phyloP scores from a whole-genome alignment of 129 eudicot species.

The Lactuca sativa region DNA sequence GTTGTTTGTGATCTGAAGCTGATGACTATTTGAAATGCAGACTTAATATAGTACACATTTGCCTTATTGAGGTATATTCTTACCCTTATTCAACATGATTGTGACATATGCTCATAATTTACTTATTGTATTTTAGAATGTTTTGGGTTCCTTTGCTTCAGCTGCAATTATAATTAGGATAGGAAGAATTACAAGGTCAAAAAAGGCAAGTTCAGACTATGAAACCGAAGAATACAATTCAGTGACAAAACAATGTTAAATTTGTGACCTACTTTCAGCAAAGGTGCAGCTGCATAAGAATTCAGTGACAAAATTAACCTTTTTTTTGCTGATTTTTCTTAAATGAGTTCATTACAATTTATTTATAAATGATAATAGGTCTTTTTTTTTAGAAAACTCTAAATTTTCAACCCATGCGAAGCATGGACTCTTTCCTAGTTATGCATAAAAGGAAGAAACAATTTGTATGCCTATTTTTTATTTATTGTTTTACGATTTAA shows the following conservation, averaged over 20 bases:
- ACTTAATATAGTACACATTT: slow-evolving; percentile 85
- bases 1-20: too few relatives aligned
- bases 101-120: slow-evolving; percentile 14
- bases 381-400: too few relatives aligned
- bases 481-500: too few relatives aligned
- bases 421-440: too few relatives aligned
- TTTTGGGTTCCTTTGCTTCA: slow-evolving; percentile 71
- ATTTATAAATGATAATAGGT: too few relatives aligned
- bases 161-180: slow-evolving; percentile 74
- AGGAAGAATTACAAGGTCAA: slow-evolving; percentile 36
- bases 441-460: too few relatives aligned
- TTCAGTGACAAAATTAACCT: slow-evolving; percentile 4
- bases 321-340: slow-evolving; percentile 16
- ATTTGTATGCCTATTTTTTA: too few relatives aligned
- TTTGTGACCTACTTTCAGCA: slow-evolving; percentile 93
- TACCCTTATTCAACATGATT: background rate
- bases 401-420: too few relatives aligned
- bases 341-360: too few relatives aligned
- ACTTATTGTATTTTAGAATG: slow-evolving; percentile 43
- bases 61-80: slow-evolving; percentile 79
- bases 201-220: slow-evolving; percentile 35
- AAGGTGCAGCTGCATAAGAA: slow-evolving; percentile 54
- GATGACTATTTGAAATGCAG: slow-evolving; percentile 75
- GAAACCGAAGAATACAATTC: slow-evolving; percentile 40
- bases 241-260: slow-evolving; percentile 79